phyloP scores from a whole-genome alignment of 257 asterid species.

The Nicotiana obtusifolia region DNA sequence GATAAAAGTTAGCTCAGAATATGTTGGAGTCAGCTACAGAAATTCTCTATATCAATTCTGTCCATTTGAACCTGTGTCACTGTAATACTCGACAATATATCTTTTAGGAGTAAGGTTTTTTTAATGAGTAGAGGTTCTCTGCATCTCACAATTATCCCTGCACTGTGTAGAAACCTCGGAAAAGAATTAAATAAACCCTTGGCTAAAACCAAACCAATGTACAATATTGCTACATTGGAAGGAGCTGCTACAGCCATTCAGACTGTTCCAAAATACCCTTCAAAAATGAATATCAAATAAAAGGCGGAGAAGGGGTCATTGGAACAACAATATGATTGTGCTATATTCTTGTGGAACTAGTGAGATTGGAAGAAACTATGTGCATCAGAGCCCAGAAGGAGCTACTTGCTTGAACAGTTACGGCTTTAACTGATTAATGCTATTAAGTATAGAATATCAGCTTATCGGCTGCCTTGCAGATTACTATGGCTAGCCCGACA shows the following conservation, averaged over 20 bases:
- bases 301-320: neutral
- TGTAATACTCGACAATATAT: neutral
- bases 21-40: neutral
- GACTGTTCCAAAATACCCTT: neutral
- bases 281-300: neutral
- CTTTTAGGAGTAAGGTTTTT: neutral
- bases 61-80: neutral
- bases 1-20: neutral
- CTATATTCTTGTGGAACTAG: neutral
- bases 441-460: neutral
- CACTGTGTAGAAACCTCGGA: neutral
- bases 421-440: neutral
- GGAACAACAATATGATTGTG: neutral
- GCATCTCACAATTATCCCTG: neutral
- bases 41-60: neutral
- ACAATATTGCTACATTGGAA: no score
- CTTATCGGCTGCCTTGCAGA: neutral
- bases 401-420: neutral
- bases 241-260: neutral
- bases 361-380: neutral
- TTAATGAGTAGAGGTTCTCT: neutral
- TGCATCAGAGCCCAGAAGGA: neutral
- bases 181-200: neutral
- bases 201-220: neutral
- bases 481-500: neutral